A percentile compares a stretch with the other conserved stretches of the same genome.
phyloP scores from a whole-genome alignment of 139 green algal genomes.

The Closterium sp. region DNA sequence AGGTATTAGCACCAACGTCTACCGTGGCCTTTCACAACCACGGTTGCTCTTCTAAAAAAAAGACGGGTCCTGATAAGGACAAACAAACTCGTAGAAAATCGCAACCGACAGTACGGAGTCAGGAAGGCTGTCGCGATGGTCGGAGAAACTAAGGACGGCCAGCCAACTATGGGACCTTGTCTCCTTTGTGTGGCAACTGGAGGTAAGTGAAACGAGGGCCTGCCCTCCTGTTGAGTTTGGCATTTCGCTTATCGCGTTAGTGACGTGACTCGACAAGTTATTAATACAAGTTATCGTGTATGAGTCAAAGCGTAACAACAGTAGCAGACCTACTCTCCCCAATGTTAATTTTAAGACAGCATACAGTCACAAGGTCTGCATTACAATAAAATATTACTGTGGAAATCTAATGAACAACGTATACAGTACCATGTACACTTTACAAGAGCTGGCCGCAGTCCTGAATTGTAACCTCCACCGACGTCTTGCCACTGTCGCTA shows the following conservation, averaged over 20 bases:
- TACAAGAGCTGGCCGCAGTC: neutral
- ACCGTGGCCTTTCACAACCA: neutral
- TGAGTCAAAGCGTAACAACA: too few species aligned
- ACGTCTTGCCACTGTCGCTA: neutral
- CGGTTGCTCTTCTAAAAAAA: neutral
- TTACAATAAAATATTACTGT: neutral
- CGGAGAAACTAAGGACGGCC: neutral
- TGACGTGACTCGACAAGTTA: too few species aligned
- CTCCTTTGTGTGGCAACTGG: too few species aligned
- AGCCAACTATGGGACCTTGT: too few species aligned
- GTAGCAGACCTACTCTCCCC: too few species aligned
- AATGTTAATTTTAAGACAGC: too few species aligned
- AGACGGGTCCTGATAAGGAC: too few species aligned
- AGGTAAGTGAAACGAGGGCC: too few species aligned
- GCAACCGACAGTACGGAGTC: neutral
- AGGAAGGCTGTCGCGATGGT: neutral
- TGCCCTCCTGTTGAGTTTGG: too few species aligned
- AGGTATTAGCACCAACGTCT: neutral
- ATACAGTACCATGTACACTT: neutral
- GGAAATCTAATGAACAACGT: neutral
- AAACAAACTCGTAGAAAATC: neutral
- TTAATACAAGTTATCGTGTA: too few species aligned
- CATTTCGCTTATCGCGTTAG: too few species aligned
- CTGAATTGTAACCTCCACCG: neutral
- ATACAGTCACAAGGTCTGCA: too few species aligned